Evolutionary conservation across 768 basidiomycete species (phyloP), one percentile per base, ranked within the genome.

Genomic region (Lentinula boryana): DNA sequence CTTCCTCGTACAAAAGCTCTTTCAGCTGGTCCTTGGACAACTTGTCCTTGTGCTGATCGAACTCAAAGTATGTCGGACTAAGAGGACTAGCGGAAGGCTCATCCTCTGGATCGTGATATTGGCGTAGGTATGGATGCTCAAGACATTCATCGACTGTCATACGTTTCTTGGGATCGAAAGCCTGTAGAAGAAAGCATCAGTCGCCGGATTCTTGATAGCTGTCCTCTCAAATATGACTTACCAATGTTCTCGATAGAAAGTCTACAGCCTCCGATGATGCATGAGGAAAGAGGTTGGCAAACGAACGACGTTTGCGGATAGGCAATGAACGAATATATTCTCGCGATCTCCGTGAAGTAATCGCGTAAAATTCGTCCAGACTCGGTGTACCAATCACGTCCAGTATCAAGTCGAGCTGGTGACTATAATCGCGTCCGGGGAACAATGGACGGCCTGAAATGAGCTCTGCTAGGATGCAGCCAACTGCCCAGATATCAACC

Each of bases 371-470:
- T 69, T 95, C 94, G 63, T 95, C 93, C 51, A 95, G 78, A 40
- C 87, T 89, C 1, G 93, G 93, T 1, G 93, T 96, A 75, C 90
- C 93, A 64, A 95, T 88, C 43, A 94, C 85, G 70, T 95, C 92
- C 60, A 95, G 82, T 69, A 95, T 94, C 58, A 95, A 79, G 59
- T 89, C 85, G 23, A 96, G 84, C 67, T 95, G 94, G 71, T 95
- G 90, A 66, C 90, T 86, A 72, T 91, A 92, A 78, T 87, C 83
- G 49, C 91, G 85, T 1, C 93, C 93, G 0, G 92, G 93, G 80
- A 96, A 95, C 50, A 96, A 78, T 1, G 93, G 89, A 63, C 85
- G 84, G 3, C 88, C 89, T 32, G 78, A 87, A 56, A 95, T 76
- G 73, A 95, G 84, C 73, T 95, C 93, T 6, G 92, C 91, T 51